Evolutionary conservation across 345 rosid genomes (phyloP), one percentile per base, ranked within the genome.

Genomic region (Boechera stricta): DNA sequence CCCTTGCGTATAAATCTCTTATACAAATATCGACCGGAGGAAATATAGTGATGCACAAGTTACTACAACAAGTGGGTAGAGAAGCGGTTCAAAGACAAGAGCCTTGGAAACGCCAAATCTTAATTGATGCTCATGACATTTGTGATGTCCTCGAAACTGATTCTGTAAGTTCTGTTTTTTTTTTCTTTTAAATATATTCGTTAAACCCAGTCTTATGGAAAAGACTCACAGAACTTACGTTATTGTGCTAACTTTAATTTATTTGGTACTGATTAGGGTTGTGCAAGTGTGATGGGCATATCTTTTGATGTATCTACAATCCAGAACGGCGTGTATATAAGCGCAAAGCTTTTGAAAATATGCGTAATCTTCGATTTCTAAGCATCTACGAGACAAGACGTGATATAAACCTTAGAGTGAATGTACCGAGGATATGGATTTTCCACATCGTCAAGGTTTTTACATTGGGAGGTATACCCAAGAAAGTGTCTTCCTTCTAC

Each of bases 51-150:
- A 76, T 84, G 77, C 83, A 84, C 45, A 72, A 72, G 31, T 44
- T 76, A 60, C 66, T 79, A 16, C 77, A 69, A 39, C 81, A 76
- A 47, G 21, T 83, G 75, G 81, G 77, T 8, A 5, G 38, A 44
- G 10, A 69, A n/a, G 31, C 63, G 2, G 26, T 79, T 53, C 70
- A 10, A 0, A 18, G 15, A 51, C 63, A 79, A 67, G 21, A 21
- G 21, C 21, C 21, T 21, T 21, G 21, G 21, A 21, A 21, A 21
- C 21, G 21, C 21, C 21, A 21, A 21, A 21, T 21, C 21, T 21
- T 21, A 21, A 21, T 21, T 21, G 21, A 21, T 21, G 21, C 21
- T 21, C 21, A 1, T 21, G 21, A 21, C 21, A 21, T 21, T 21
- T 21, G 21, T 21, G 21, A 21, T 21, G 21, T 21, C 21, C 21